Conservation (phyloP, 179 eudicot genomes). For the Patellifolia procumbens region DNA sequence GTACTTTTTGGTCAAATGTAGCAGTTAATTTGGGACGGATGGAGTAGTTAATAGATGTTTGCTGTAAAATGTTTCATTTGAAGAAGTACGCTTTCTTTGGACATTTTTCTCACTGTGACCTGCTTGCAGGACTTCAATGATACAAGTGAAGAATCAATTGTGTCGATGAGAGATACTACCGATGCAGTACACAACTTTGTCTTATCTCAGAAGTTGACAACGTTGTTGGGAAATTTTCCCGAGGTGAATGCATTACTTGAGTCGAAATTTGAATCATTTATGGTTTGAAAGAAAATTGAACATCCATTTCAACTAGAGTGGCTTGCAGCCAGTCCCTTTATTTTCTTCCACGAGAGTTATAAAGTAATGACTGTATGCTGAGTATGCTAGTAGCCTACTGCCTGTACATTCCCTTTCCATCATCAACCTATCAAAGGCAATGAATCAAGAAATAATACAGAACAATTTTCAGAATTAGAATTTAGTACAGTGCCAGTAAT, state of each 20-base stretch:
- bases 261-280: neutral
- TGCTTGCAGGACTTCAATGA: conserved; percentile 49
- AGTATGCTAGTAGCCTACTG: neutral
- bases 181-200: conserved; percentile 96
- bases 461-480: neutral
- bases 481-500: neutral
- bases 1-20: too few species aligned
- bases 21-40: too few species aligned
- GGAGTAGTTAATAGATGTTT: conserved; percentile 4
- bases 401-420: neutral
- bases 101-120: conserved; percentile 17
- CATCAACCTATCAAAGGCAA: neutral
- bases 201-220: conserved; percentile 79
- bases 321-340: neutral
- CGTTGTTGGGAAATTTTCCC: conserved; percentile 86
- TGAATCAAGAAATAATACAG: neutral
- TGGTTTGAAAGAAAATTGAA: neutral
- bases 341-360: conserved; percentile 3
- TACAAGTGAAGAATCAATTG: conserved; percentile 55
- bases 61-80: neutral
- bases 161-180: conserved; percentile 67
- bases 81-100: neutral
- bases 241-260: conserved; percentile 58
- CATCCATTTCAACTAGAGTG: conserved; percentile 7
- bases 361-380: conserved; percentile 4